Evolutionary conservation across 345 rosid genomes (phyloP).

Genomic region (Euphorbia peplus): DNA sequence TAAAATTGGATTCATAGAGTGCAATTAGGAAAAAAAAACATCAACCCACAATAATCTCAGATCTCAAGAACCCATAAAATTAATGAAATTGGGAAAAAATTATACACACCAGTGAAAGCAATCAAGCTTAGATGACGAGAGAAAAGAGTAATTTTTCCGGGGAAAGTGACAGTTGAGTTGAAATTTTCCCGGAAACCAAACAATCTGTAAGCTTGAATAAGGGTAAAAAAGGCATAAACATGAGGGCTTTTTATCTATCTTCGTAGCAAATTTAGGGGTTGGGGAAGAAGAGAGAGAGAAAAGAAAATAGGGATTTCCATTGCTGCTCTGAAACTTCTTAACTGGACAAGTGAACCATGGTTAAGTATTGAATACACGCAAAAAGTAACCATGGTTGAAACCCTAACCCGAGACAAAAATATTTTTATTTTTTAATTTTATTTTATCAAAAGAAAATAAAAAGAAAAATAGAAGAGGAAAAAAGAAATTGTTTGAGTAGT

Average conservation of each 20-base stretch:
- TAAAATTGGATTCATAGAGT: background rate
- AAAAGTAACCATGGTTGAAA: conserved; percentile 38
- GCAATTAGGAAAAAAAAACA: conserved; percentile 18
- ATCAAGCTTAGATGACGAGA: conserved; percentile 25
- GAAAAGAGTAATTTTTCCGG: conserved; percentile 20
- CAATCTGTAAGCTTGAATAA: conserved; percentile 17
- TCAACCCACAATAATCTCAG: conserved; percentile 28
- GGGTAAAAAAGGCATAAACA: background rate
- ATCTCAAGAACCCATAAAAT: conserved; percentile 37
- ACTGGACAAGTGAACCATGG: conserved; percentile 35
- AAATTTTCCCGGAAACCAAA: conserved; percentile 20
- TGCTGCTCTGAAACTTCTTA: conserved; percentile 21
- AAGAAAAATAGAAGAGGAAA: background rate
- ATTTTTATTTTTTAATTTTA: too few relatives aligned
- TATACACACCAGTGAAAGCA: conserved; percentile 35
- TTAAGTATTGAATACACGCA: conserved; percentile 20
- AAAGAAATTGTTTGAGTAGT: conserved; percentile 21
- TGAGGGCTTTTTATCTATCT: conserved; percentile 15
- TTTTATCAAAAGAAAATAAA: background rate
- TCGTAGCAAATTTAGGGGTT: background rate
- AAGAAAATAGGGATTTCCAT: background rate
- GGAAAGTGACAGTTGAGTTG: conserved; percentile 13
- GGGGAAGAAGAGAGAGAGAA: background rate
- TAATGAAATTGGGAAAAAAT: conserved; percentile 13
- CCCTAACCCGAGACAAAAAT: background rate